These are phyloP conservation scores for Rhynchosporium secalis DNA, from an alignment of 2,329 filamentous ascomycete species.

Conservation along the genomic window DNA sequence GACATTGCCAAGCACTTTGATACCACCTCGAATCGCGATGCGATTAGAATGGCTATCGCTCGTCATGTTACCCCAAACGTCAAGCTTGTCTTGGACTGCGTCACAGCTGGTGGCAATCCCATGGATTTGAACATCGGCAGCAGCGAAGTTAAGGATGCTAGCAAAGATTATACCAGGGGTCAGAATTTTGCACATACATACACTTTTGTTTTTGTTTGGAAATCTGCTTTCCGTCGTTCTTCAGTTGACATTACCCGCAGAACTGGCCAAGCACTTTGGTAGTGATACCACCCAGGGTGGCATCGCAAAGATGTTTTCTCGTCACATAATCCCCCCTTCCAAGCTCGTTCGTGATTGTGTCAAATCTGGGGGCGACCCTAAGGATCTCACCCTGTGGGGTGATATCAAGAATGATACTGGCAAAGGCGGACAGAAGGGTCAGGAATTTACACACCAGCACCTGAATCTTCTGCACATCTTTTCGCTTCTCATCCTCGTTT, in stretches of 20 bases:
- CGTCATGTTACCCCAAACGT: slow-evolving; percentile 12
- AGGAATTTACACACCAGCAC: slow-evolving; percentile 7
- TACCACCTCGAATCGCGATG: background rate
- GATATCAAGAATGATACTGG: background rate
- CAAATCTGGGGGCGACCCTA: slow-evolving; percentile 7
- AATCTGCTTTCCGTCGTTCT: background rate
- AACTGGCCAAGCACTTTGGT: slow-evolving; percentile 19
- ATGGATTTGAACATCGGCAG: slow-evolving; percentile 8
- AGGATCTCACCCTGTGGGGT: slow-evolving; percentile 29
- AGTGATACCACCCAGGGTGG: slow-evolving; percentile 54
- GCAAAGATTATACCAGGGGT: background rate
- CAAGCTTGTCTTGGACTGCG: slow-evolving; percentile 4
- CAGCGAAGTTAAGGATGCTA: slow-evolving; percentile 7
- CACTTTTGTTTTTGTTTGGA: slow-evolving; percentile 11
- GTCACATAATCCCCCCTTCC: background rate
- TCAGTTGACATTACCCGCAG: slow-evolving; percentile 16
- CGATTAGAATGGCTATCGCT: slow-evolving; percentile 4
- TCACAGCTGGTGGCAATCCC: slow-evolving; percentile 10
- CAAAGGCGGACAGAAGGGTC: slow-evolving; percentile 13
- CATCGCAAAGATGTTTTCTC: slow-evolving; percentile 11
- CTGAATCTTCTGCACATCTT: background rate
- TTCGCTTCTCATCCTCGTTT: background rate
- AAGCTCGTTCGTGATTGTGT: slow-evolving; percentile 8
- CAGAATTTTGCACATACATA: background rate
- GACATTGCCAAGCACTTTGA: slow-evolving; percentile 13